phyloP scores from a whole-genome alignment of 805 yeast genomes.

The Hanseniaspora nectarophila region DNA sequence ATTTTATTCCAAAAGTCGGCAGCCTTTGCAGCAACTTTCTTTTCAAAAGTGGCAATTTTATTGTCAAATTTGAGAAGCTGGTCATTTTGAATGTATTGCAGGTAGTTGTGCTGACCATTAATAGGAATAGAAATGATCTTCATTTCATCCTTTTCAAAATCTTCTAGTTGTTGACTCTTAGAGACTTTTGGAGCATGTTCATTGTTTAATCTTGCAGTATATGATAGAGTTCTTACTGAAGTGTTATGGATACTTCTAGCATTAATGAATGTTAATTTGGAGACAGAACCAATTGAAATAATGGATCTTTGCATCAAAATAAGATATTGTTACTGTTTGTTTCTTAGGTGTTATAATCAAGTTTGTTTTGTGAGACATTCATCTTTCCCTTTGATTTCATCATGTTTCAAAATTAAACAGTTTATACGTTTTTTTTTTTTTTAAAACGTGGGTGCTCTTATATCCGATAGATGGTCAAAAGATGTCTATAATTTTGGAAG shows the following conservation, averaged over 20 bases:
- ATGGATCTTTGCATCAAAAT: neutral
- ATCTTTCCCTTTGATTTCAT: too few species aligned
- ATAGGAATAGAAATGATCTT: constrained; percentile 63
- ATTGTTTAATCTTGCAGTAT: neutral
- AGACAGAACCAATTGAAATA: neutral
- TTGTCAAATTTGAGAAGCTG: constrained; percentile 19
- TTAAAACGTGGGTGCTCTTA: neutral
- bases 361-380: too few species aligned
- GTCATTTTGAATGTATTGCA: constrained; percentile 51
- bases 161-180: neutral
- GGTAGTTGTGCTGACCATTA: constrained; percentile 46
- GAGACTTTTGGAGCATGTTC: neutral
- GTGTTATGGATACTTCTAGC: neutral
- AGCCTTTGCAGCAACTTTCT: constrained; percentile 39
- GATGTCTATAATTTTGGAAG: too few species aligned
- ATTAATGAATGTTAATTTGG: neutral
- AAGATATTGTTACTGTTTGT: neutral
- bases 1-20: constrained; percentile 52
- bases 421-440: neutral
- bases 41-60: constrained; percentile 31
- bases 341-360: too few species aligned
- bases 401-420: too few species aligned
- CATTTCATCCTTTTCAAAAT: constrained; percentile 34
- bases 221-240: neutral
- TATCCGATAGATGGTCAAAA: neutral